These are phyloP conservation scores for Alternaria conjuncta DNA, from an alignment of 2,329 filamentous ascomycete genomes.

Conservation along the genomic window DNA sequence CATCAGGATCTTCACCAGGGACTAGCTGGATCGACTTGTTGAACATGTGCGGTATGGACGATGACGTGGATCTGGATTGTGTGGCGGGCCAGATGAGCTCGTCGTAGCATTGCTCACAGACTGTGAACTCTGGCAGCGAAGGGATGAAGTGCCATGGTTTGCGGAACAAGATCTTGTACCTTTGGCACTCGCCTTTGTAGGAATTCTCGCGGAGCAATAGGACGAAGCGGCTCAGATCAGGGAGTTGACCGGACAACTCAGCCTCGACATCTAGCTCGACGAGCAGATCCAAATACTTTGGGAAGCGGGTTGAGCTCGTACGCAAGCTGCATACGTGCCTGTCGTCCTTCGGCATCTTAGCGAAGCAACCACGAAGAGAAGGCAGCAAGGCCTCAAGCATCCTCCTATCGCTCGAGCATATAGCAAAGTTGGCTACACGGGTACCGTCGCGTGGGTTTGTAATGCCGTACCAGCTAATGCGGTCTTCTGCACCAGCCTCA, in stretches of 20 bases:
- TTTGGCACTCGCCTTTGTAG: conserved; percentile 64
- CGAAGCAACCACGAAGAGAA: conserved; percentile 71
- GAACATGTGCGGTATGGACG: conserved; percentile 38
- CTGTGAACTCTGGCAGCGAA: conserved; percentile 75
- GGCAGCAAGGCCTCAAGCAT: conserved; percentile 78
- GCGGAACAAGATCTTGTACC: conserved; percentile 67
- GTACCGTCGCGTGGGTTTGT: conserved; percentile 69
- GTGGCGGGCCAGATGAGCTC: conserved; percentile 76
- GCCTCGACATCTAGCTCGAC: conserved; percentile 59
- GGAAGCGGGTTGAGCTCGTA: conserved; percentile 63
- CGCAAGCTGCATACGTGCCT: conserved; percentile 72
- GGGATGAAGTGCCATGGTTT: conserved; percentile 80
- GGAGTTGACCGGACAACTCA: conserved; percentile 41
- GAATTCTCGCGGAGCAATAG: conserved; percentile 62
- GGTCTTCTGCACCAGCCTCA: conserved; percentile 52
- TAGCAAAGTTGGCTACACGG: conserved; percentile 72
- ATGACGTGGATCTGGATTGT: conserved; percentile 53
- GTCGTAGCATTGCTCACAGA: conserved; percentile 87
- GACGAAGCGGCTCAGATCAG: conserved; percentile 67
- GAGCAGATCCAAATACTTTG: conserved; percentile 63
- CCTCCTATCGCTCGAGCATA: conserved; percentile 76
- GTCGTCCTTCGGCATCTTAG: conserved; percentile 35
- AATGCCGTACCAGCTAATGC: conserved; percentile 77
- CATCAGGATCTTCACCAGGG: conserved; percentile 52
- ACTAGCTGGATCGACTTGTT: conserved; percentile 65